These are phyloP conservation scores for Phytophthora pisi DNA, from an alignment of 352 stramenopile species.

Conservation along the genomic window DNA sequence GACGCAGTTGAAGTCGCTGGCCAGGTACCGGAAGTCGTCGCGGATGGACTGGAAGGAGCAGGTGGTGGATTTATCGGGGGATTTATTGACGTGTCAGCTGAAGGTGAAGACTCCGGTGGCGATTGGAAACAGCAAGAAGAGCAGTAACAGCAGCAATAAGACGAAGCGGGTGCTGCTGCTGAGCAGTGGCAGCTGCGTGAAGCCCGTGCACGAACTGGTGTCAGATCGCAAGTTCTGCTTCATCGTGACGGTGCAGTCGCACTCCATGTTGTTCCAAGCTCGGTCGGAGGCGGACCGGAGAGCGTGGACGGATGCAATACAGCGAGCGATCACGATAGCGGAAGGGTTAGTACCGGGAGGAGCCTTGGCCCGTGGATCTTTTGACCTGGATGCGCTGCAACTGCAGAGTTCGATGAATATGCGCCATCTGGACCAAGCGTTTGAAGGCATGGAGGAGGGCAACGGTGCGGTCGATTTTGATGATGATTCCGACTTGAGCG, in stretches of 20 bases:
- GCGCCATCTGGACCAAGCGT: constrained; percentile 39
- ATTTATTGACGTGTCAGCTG: constrained; percentile 59
- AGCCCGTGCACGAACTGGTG: constrained; percentile 67
- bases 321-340: constrained; percentile 73
- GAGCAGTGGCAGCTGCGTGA: constrained; percentile 55
- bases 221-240: constrained; percentile 73
- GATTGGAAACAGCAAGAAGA: constrained; percentile 19
- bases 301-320: constrained; percentile 66
- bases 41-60: constrained; percentile 61
- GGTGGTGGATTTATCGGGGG: constrained; percentile 66
- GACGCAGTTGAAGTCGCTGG: constrained; percentile 67
- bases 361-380: constrained; percentile 34
- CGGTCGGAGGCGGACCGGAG: constrained; percentile 48
- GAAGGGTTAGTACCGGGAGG: constrained; percentile 58
- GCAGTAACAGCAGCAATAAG: constrained; percentile 22
- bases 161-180: constrained; percentile 52
- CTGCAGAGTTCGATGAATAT: constrained; percentile 62
- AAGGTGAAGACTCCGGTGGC: constrained; percentile 29
- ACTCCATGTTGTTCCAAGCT: constrained; percentile 75
- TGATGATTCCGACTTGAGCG: constrained; percentile 7
- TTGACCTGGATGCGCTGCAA: constrained; percentile 62
- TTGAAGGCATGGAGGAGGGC: constrained; percentile 40
- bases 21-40: constrained; percentile 44
- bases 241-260: constrained; percentile 59
- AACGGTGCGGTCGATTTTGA: constrained; percentile 20